phyloP scores from a whole-genome alignment of 2,329 filamentous ascomycete genomes.

The Acrocalymma vagum region DNA sequence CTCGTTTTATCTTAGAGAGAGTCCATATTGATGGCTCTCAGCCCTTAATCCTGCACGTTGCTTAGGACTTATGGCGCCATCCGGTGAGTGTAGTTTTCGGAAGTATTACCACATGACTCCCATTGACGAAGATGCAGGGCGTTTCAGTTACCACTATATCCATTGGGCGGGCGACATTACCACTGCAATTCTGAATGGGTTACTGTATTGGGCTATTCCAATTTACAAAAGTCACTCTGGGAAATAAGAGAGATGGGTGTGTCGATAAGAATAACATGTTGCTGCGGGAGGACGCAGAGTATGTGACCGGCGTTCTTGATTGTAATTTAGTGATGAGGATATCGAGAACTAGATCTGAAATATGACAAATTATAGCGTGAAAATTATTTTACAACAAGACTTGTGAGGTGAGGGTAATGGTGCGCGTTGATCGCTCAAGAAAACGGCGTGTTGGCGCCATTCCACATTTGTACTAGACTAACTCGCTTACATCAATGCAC shows the following conservation, averaged over 20 bases:
- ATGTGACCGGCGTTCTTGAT: too few species aligned
- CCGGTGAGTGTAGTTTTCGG: slow-evolving; percentile 12
- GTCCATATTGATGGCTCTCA: slow-evolving; percentile 9
- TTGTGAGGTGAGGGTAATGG: not conserved
- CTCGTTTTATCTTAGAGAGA: not conserved
- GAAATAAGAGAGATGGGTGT: too few species aligned
- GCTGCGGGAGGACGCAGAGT: too few species aligned
- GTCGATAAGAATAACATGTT: too few species aligned
- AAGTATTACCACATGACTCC: too few species aligned
- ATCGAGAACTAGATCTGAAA: too few species aligned
- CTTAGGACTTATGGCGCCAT: slow-evolving; percentile 44
- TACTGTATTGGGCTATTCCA: slow-evolving; percentile 37
- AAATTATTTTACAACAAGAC: slow-evolving; percentile 1
- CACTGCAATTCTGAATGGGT: slow-evolving; percentile 40
- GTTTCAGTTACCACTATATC: slow-evolving; percentile 44
- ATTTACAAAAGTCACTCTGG: slow-evolving; percentile 32
- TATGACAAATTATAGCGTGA: not conserved
- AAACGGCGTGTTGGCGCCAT: not conserved
- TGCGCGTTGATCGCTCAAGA: too few species aligned
- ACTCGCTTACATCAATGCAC: slow-evolving; percentile 17
- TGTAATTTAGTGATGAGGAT: too few species aligned
- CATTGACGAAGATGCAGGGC: slow-evolving; percentile 18
- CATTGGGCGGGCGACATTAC: slow-evolving; percentile 42
- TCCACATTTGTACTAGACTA: slow-evolving; percentile 7
- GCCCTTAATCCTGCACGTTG: slow-evolving; percentile 46